Evolutionary conservation across 2,329 filamentous ascomycete species (phyloP).

Genomic region (Pseudogymnoascus sp.): DNA sequence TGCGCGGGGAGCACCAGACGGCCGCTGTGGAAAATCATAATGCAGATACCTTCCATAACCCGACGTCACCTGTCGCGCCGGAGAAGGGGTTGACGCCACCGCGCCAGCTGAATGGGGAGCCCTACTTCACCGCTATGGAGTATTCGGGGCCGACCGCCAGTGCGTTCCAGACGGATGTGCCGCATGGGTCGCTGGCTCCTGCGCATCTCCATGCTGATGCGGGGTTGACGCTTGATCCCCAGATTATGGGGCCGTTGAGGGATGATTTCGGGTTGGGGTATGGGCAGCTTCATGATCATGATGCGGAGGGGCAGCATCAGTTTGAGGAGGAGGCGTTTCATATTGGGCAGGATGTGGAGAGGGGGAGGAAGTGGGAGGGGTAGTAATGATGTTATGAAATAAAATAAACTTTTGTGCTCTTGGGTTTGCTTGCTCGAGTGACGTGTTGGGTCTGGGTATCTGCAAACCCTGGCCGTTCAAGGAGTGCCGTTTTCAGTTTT

Average conservation of each 20-base stretch:
- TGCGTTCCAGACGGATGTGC: background rate
- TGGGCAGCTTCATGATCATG: background rate
- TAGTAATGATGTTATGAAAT: background rate
- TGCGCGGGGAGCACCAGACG: background rate
- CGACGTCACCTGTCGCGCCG: background rate
- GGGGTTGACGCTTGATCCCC: background rate
- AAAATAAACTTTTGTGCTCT: background rate
- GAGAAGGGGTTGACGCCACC: background rate
- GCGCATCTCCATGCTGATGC: background rate
- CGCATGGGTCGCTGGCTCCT: background rate
- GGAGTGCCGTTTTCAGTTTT: no score
- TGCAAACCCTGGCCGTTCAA: background rate
- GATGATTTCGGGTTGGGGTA: background rate
- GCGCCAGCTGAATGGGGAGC: background rate
- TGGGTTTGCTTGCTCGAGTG: background rate
- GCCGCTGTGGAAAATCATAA: no score
- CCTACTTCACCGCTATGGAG: background rate
- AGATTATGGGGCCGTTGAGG: background rate
- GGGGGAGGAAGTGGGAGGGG: constrained; percentile 2
- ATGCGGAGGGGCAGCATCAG: background rate
- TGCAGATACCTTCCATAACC: background rate
- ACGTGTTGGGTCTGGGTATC: background rate
- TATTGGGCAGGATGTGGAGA: background rate
- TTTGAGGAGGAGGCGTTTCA: background rate
- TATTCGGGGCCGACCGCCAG: background rate